Evolutionary conservation across 2,329 filamentous ascomycete species (phyloP).

Genomic region (Rhytidhysteron rufulum): DNA sequence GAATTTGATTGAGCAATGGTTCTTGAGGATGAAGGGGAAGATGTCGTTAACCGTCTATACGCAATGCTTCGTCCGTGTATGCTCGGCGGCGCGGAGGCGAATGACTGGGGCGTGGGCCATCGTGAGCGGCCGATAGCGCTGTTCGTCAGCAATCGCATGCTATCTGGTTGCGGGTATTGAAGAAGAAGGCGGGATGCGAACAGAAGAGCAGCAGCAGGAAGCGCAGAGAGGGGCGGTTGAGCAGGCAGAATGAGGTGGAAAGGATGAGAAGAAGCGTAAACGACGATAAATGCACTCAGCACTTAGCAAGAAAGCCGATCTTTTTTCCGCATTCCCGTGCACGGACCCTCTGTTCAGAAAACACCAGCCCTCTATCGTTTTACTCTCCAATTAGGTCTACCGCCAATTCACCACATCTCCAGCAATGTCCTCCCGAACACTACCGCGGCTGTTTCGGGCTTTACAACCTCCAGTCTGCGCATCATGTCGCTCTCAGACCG

Average conservation of each 20-base stretch:
- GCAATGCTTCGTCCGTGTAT: conserved; percentile 45
- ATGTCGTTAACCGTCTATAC: conserved; percentile 45
- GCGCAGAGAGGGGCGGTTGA: neutral
- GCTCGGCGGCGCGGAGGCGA: conserved; percentile 33
- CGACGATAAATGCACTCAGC: no score
- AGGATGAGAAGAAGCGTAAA: no score
- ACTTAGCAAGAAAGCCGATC: no score
- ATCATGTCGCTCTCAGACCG: conserved; percentile 33
- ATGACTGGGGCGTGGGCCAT: conserved; percentile 33
- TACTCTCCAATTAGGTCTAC: conserved; percentile 8
- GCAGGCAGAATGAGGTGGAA: neutral
- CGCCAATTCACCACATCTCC: conserved; percentile 9
- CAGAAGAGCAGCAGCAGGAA: neutral
- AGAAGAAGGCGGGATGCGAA: neutral
- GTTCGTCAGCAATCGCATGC: conserved; percentile 43
- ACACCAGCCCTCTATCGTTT: conserved; percentile 2
- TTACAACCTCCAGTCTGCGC: conserved; percentile 33
- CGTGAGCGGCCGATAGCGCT: conserved; percentile 41
- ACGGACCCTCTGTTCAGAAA: conserved; percentile 1
- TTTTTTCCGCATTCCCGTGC: neutral
- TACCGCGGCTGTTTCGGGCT: conserved; percentile 24
- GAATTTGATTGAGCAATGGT: conserved; percentile 23
- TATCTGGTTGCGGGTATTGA: conserved; percentile 17
- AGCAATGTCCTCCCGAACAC: conserved; percentile 23
- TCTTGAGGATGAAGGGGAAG: conserved; percentile 15